These are phyloP conservation scores for Pleurotus pulmonarius DNA, from an alignment of 768 basidiomycete genomes.

Conservation along the genomic window DNA sequence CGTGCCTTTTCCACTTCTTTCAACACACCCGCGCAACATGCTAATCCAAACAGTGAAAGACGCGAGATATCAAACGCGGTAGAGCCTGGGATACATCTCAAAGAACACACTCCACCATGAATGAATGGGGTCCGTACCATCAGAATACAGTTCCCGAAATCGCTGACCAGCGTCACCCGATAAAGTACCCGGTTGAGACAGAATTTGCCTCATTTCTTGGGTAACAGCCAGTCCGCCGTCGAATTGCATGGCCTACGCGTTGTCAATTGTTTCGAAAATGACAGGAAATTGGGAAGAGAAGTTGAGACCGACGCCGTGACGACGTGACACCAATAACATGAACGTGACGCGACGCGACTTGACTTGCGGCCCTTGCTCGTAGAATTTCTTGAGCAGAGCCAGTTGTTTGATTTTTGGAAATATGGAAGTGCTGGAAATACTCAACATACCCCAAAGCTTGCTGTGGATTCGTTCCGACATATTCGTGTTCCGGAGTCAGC, in stretches of 20 bases:
- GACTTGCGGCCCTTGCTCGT: no score
- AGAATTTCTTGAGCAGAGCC: no score
- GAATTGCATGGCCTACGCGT: not conserved
- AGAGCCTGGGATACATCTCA: not conserved
- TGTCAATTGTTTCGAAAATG: not conserved
- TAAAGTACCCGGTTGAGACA: slow-evolving; percentile 25
- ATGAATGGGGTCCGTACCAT: slow-evolving; percentile 14
- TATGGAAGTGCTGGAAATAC: no score
- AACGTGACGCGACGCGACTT: no score
- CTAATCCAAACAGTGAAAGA: slow-evolving; percentile 24
- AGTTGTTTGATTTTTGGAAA: no score
- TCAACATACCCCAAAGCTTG: no score
- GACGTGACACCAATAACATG: no score
- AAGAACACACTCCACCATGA: not conserved
- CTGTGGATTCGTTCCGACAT: no score
- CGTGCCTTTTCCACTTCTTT: slow-evolving; percentile 19
- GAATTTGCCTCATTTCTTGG: slow-evolving; percentile 21
- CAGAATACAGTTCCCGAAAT: slow-evolving; percentile 23
- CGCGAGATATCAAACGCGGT: slow-evolving; percentile 16
- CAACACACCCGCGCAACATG: slow-evolving; percentile 23
- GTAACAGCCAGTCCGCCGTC: slow-evolving; percentile 25
- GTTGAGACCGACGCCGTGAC: no score
- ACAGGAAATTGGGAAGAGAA: not conserved
- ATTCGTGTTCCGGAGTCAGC: no score
- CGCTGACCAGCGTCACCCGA: slow-evolving; percentile 19